Evolutionary conservation across 139 green algal genomes (phyloP).

Genomic region (Diplosphaera chodatii): DNA sequence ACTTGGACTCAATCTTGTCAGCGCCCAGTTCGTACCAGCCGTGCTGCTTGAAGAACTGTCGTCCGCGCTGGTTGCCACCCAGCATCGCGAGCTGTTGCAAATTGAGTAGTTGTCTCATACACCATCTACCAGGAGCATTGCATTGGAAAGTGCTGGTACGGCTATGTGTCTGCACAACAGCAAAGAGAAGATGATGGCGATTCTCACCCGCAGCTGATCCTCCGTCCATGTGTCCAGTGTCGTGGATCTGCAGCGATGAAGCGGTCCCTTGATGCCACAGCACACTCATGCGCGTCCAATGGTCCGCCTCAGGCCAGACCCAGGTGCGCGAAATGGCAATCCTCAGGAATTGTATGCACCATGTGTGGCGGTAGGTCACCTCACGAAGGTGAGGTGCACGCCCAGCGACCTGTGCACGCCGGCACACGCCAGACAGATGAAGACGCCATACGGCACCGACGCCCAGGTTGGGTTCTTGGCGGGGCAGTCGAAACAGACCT

Average conservation of each 20-base stretch:
- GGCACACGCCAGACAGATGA: constrained; percentile 94
- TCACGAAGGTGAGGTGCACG: constrained; percentile 93
- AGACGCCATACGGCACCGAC: constrained; percentile 90
- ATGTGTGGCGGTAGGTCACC: no score
- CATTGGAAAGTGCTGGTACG: no score
- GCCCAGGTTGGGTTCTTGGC: constrained; percentile 95
- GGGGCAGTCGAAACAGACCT: constrained; percentile 96
- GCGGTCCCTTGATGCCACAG: no score
- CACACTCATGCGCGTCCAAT: background rate
- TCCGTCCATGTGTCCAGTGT: constrained; percentile 90
- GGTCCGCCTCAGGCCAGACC: no score
- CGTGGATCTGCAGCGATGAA: constrained; percentile 58
- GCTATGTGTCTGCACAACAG: background rate
- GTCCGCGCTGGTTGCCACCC: constrained; percentile 81
- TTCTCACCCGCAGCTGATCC: constrained; percentile 89
- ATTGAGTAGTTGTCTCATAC: no score
- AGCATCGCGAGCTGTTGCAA: constrained; percentile 64
- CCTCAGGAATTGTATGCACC: no score
- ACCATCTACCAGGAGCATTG: no score
- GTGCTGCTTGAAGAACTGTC: constrained; percentile 97
- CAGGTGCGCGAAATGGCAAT: no score
- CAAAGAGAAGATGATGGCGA: no score
- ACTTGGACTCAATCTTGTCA: constrained; percentile 96
- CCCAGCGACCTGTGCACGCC: constrained; percentile 89
- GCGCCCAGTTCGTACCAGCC: constrained; percentile 81